Percentiles rank a stretch among this genome's conserved stretches.
Evolutionary conservation across 805 yeast genomes (phyloP).

Genomic region (Pichia gijzeniarum): DNA sequence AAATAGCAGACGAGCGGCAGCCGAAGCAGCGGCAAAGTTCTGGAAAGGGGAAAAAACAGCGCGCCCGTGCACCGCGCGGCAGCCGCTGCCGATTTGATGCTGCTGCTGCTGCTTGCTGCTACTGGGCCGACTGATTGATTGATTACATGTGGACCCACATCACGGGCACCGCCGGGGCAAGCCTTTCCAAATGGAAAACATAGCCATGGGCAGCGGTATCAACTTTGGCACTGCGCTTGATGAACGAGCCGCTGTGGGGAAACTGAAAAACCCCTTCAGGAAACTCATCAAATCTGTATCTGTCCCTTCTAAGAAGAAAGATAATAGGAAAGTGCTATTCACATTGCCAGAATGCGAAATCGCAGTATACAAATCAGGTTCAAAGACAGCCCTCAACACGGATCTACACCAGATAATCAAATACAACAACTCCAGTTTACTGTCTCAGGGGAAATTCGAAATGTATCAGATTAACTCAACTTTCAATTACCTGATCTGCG

Average conservation of each 20-base stretch:
- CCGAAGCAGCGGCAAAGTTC: too few relatives aligned
- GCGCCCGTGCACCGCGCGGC: too few relatives aligned
- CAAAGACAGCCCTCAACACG: not conserved
- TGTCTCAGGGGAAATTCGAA: constrained; percentile 56
- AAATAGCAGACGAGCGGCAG: too few relatives aligned
- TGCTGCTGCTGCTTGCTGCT: too few relatives aligned
- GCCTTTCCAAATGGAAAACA: not conserved
- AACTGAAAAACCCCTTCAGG: not conserved
- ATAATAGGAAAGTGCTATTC: constrained; percentile 5
- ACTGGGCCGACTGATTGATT: too few relatives aligned
- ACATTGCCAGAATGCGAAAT: constrained; percentile 11
- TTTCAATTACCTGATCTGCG: constrained; percentile 51
- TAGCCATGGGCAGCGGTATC: not conserved
- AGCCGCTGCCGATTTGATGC: too few relatives aligned
- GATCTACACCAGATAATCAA: constrained; percentile 5
- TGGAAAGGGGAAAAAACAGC: too few relatives aligned
- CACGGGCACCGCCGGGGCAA: not conserved
- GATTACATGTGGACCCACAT: too few relatives aligned
- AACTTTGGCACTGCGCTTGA: too few relatives aligned
- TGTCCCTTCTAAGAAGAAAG: not conserved
- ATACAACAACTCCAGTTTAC: constrained; percentile 20
- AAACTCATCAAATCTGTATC: not conserved
- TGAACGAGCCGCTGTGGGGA: not conserved
- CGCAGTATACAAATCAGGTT: constrained; percentile 10
- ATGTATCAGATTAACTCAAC: constrained; percentile 51